These are phyloP conservation scores for Phytophthora fragariaefolia DNA, from an alignment of 352 stramenopile species.

Conservation along the genomic window DNA sequence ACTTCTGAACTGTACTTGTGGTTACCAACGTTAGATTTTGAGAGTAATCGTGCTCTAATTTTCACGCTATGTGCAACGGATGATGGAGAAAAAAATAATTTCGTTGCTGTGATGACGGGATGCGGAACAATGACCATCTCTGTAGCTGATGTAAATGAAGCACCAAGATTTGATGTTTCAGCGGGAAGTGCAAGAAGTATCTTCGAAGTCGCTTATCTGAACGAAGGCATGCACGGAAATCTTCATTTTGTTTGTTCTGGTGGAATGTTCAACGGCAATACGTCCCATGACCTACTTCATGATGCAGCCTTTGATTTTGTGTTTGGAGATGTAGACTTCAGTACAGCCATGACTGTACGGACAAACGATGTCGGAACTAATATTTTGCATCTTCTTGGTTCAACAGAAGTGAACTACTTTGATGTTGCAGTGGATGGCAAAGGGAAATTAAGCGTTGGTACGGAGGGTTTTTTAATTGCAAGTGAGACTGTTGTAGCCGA, in stretches of 20 bases:
- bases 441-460: slow-evolving; percentile 20
- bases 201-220: slow-evolving; percentile 17
- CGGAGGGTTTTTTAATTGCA: neutral
- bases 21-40: slow-evolving; percentile 44
- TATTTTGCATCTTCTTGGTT: slow-evolving; percentile 15
- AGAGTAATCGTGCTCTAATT: slow-evolving; percentile 34
- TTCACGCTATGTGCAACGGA: slow-evolving; percentile 58
- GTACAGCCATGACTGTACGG: slow-evolving; percentile 39
- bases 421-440: slow-evolving; percentile 19
- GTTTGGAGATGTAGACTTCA: slow-evolving; percentile 61
- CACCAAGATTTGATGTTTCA: slow-evolving; percentile 26
- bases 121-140: slow-evolving; percentile 48
- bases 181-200: slow-evolving; percentile 6
- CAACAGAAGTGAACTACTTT: slow-evolving; percentile 11
- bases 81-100: slow-evolving; percentile 54
- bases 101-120: slow-evolving; percentile 51
- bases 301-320: slow-evolving; percentile 27
- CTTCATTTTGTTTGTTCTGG: slow-evolving; percentile 26
- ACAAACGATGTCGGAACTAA: slow-evolving; percentile 12
- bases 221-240: slow-evolving; percentile 14
- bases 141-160: slow-evolving; percentile 53
- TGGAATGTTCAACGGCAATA: slow-evolving; percentile 28
- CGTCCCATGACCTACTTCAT: slow-evolving; percentile 21
- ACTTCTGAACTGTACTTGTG: slow-evolving; percentile 43
- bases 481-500: slow-evolving; percentile 17